Evolutionary conservation across 2,329 filamentous ascomycete genomes (phyloP).

Genomic region (Eurotiales sp.): DNA sequence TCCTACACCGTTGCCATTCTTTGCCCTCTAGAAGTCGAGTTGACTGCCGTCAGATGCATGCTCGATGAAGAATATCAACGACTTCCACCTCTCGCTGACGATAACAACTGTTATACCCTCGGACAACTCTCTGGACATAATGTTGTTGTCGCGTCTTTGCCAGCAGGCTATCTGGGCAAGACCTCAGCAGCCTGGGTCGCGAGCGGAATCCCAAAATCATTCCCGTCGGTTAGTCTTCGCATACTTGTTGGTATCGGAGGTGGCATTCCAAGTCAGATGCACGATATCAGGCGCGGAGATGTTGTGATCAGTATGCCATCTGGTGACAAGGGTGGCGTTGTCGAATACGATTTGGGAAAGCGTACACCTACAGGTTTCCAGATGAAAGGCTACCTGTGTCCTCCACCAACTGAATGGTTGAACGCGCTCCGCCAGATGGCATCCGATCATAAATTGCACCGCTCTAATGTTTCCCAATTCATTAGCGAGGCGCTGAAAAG

Average conservation of each 20-base stretch:
- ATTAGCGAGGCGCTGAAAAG: neutral
- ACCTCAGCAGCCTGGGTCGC: neutral
- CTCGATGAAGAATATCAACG: neutral
- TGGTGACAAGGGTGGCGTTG: constrained; percentile 14
- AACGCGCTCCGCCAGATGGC: neutral
- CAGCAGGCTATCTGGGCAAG: neutral
- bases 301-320: constrained; percentile 16
- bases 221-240: neutral
- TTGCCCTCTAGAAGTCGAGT: neutral
- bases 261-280: constrained; percentile 7
- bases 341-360: constrained; percentile 23
- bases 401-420: neutral
- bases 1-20: neutral
- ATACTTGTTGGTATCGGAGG: constrained; percentile 16
- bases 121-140: neutral
- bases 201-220: neutral
- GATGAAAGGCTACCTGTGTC: neutral
- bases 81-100: neutral
- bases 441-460: neutral
- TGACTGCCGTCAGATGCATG: neutral
- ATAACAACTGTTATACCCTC: neutral
- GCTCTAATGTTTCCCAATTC: neutral
- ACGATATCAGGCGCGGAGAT: constrained; percentile 19
- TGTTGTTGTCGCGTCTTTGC: neutral
- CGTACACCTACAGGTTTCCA: neutral